phyloP scores from a whole-genome alignment of 2,329 filamentous ascomycete genomes.

The Pseudodiploospora longispora region DNA sequence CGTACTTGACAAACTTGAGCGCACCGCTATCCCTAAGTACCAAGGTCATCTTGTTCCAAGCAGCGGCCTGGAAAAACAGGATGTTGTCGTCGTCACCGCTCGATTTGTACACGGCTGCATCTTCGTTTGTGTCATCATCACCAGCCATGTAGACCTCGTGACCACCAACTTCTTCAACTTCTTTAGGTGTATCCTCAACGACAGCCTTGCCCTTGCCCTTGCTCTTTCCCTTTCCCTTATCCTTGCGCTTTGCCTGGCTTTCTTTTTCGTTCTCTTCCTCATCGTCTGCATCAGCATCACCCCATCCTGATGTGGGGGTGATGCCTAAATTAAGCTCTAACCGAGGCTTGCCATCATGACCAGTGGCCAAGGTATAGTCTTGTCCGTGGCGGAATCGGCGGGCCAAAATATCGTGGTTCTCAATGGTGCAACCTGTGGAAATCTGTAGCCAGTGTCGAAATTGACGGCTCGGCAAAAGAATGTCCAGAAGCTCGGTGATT shows the following conservation, averaged over 20 bases:
- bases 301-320: constrained; percentile 81
- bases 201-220: constrained; percentile 21
- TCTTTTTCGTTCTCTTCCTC: constrained; percentile 32
- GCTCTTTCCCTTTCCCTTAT: constrained; percentile 21
- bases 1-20: constrained; percentile 93
- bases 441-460: constrained; percentile 88
- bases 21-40: constrained; percentile 81
- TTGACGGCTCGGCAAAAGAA: constrained; percentile 72
- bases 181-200: constrained; percentile 24
- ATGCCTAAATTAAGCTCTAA: constrained; percentile 83
- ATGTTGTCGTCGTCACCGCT: constrained; percentile 67
- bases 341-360: constrained; percentile 68
- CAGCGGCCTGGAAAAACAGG: constrained; percentile 52
- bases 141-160: constrained; percentile 93
- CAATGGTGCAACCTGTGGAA: constrained; percentile 67
- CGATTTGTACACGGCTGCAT: constrained; percentile 83
- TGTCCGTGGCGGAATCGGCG: constrained; percentile 77
- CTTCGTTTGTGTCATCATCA: constrained; percentile 61
- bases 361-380: constrained; percentile 90
- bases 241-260: constrained; percentile 22
- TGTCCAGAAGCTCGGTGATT: constrained; percentile 70
- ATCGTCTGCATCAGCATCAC: constrained; percentile 51
- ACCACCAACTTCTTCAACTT: constrained; percentile 56
- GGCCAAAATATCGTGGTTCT: constrained; percentile 69
- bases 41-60: constrained; percentile 88